Conservation (phyloP, 257 asterid species). For the Ballota nigra region DNA sequence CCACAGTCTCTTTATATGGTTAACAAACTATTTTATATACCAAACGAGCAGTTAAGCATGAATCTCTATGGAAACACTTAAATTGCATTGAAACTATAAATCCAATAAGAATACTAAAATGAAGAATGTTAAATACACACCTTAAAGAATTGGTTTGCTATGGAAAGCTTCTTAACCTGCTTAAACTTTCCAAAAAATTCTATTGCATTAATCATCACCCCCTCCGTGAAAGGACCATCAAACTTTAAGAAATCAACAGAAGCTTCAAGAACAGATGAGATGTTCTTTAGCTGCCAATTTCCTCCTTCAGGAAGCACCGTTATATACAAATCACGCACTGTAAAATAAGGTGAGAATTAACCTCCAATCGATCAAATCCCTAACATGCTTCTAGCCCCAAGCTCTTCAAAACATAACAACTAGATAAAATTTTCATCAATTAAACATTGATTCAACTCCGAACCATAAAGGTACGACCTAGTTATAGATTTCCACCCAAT, state of each 20-base stretch:
- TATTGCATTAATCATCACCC: no score
- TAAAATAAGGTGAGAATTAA: background rate
- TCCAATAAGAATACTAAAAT: no score
- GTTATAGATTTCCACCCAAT: no score
- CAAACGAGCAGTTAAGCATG: background rate
- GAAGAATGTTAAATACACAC: background rate
- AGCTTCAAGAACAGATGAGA: constrained; percentile 6
- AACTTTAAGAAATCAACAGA: background rate
- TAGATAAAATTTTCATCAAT: background rate
- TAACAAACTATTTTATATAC: no score
- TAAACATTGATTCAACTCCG: no score
- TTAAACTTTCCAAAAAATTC: no score
- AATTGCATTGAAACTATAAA: background rate
- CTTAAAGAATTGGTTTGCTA: no score
- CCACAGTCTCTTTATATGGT: background rate
- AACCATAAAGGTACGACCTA: no score
- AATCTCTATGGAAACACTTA: background rate
- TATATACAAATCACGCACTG: background rate
- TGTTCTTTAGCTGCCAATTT: background rate
- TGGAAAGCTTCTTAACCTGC: background rate
- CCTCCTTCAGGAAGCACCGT: no score
- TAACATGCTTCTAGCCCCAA: background rate
- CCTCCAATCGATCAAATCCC: background rate
- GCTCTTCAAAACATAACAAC: constrained; percentile 9
- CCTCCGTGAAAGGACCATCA: background rate